Evolutionary conservation across 202 grass and related monocot genomes (phyloP), one percentile per base, ranked within the genome.

Genomic region (Setaria viridis): DNA sequence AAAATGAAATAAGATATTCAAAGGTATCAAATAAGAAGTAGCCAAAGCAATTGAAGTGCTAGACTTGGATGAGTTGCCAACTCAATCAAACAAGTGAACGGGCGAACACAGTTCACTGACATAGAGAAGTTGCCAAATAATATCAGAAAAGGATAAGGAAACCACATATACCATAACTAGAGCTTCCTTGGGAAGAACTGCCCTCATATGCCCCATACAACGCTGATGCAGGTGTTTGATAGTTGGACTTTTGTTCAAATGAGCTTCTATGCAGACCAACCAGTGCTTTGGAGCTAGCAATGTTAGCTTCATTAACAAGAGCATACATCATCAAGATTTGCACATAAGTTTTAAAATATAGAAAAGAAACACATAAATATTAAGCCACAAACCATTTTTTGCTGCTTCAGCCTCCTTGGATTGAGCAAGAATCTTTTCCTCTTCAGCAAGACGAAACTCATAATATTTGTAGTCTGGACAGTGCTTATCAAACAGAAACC

Each of bases 391-490:
- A 95, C 93, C 88, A 91, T 64, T 67, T 76, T 82, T 88, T 47
- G 90, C 83, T 82, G 87, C 41, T 69, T 88, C 85, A 74, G 77
- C 80, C 37, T 94, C 94, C 46, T 91, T 94, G 15, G 89, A 89
- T 14, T 85, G 94, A 32, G 94, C 78, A 78, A 91, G 85, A 69
- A 76, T 43, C 16, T 80, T 97, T 88, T 97, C 97, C 86, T 99
- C 97, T 82, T 94, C 90, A 69, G 83, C 73, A 79, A 99, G 92
- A 65, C 41, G 73, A 76, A 80, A 88, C 69, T 96, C 94, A 37
- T 99, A 99, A 79, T 99, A 99, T 85, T 91, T 94, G 82, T 94
- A 99, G 56, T 97, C 97, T 85, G 92, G 32, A 79, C 89, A 99
- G 82, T 80, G 91, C 74, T 93, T 88, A 74, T 99, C 97, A 85